These are phyloP conservation scores for Monilinia aucupariae DNA, from an alignment of 2,329 filamentous ascomycete species.

Conservation along the genomic window DNA sequence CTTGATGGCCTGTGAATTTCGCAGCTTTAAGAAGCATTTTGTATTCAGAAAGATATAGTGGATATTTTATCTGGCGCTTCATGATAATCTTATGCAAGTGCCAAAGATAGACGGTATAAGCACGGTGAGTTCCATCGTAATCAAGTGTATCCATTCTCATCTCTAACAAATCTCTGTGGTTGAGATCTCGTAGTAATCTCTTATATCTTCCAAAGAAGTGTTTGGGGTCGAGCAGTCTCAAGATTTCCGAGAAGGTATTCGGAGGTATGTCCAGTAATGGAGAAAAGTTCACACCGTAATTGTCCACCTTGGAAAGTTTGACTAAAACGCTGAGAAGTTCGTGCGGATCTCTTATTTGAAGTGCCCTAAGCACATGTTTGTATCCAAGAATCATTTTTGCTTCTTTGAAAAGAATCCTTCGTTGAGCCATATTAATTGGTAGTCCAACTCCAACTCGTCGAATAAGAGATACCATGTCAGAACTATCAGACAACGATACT, in stretches of 20 bases:
- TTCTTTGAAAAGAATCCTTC: conserved; percentile 1
- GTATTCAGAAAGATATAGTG: conserved; percentile 45
- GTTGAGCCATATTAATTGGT: background rate
- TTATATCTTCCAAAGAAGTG: conserved; percentile 45
- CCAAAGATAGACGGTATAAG: conserved; percentile 25
- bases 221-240: conserved; percentile 56
- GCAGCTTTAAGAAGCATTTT: conserved; percentile 48
- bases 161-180: conserved; percentile 41
- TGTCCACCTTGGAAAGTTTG: conserved; percentile 22
- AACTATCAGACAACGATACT: background rate
- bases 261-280: conserved; percentile 35
- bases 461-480: conserved; percentile 7
- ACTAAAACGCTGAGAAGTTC: conserved; percentile 7
- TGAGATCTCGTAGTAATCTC: conserved; percentile 44
- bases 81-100: conserved; percentile 34
- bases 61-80: conserved; percentile 35
- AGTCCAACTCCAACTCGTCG: conserved; percentile 8
- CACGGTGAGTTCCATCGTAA: conserved; percentile 22
- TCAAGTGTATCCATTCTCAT: conserved; percentile 16
- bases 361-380: conserved; percentile 1
- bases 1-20: conserved; percentile 41
- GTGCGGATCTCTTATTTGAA: conserved; percentile 11
- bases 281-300: conserved; percentile 16
- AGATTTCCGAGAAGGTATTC: conserved; percentile 56
- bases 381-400: conserved; percentile 5